Evolutionary conservation across 768 basidiomycete genomes (phyloP).

Genomic region (Serendipita indica): DNA sequence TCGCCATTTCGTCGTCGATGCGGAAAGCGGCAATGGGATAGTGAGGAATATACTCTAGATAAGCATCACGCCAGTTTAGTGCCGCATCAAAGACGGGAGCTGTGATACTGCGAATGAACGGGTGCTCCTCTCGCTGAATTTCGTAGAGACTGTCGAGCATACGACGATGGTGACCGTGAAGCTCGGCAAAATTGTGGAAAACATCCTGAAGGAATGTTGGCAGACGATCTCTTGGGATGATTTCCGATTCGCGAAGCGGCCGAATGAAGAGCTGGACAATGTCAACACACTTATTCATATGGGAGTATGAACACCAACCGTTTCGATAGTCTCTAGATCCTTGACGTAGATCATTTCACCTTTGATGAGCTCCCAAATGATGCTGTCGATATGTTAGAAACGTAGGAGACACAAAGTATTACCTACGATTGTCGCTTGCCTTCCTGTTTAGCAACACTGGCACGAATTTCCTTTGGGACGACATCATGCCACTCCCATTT

Average conservation of each 20-base stretch:
- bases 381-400: slow-evolving; percentile 28
- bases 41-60: slow-evolving; percentile 86
- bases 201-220: slow-evolving; percentile 71
- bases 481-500: slow-evolving; percentile 90
- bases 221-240: slow-evolving; percentile 55
- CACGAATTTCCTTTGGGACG: slow-evolving; percentile 50
- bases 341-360: slow-evolving; percentile 92
- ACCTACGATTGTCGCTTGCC: slow-evolving; percentile 53
- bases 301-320: slow-evolving; percentile 30
- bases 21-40: slow-evolving; percentile 82
- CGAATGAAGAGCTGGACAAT: slow-evolving; percentile 58
- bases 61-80: slow-evolving; percentile 81
- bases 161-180: slow-evolving; percentile 57
- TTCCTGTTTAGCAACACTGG: slow-evolving; percentile 53
- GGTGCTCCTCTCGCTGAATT: slow-evolving; percentile 79
- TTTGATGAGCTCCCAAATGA: slow-evolving; percentile 90
- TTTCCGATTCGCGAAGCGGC: slow-evolving; percentile 59
- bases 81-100: slow-evolving; percentile 79
- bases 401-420: neutral
- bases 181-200: slow-evolving; percentile 73
- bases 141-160: slow-evolving; percentile 71
- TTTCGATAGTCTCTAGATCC: slow-evolving; percentile 74
- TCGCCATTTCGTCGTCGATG: slow-evolving; percentile 77
- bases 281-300: neutral
- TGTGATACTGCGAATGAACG: slow-evolving; percentile 61